Evolutionary conservation across 2,329 filamentous ascomycete genomes (phyloP), one percentile per base, ranked within the genome.

Genomic region (Trichoderma cornu-damae): DNA sequence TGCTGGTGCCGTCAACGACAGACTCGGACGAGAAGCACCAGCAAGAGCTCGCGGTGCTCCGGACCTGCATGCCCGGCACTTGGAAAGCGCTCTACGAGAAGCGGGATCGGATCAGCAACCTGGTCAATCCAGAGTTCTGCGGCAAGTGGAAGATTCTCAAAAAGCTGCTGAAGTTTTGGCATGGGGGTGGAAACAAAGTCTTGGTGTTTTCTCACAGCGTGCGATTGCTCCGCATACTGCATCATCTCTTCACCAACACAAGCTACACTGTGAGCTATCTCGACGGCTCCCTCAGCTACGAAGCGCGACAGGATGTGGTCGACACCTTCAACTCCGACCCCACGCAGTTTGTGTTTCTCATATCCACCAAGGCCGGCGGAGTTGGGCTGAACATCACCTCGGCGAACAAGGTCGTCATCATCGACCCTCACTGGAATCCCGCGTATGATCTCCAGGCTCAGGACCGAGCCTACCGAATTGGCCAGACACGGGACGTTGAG

Each of bases 391-490:
- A 99, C 69, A 97, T 99, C 68, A 96, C 93, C 0, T 94, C 90
- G 2, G 94, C 94, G 1, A 99, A 99, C 73, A 97, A 97, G 73
- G 94, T 99, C 0, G 93, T 99, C 38, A 90, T 99, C 34, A 86
- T 97, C 47, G 94, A 97, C 69, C 94, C 94, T 0, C 94, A 97
- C 66, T 99, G 94, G 94, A 99, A 99, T 63, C 94, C 94, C 0
- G 84, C 90, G 2, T 93, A 94, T 64, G 94, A 99, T 66, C 79
- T 97, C 0, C 94, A 99, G 71, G 94, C 94, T 0, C 94, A 99
- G 72, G 94, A 99, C 68, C 85, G 94, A 51, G 94, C 94, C 2
- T 97, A 99, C 69, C 87, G 94, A 51, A 97, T 99, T 61, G 94
- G 94, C 0, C 94, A 99, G 72, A 85, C 83, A 0, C 82, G 94